Percentiles rank a stretch among this genome's conserved stretches.
Evolutionary conservation across 176 grass and related monocot species (phyloP).

Genomic region (Miscanthus lutarioriparius): DNA sequence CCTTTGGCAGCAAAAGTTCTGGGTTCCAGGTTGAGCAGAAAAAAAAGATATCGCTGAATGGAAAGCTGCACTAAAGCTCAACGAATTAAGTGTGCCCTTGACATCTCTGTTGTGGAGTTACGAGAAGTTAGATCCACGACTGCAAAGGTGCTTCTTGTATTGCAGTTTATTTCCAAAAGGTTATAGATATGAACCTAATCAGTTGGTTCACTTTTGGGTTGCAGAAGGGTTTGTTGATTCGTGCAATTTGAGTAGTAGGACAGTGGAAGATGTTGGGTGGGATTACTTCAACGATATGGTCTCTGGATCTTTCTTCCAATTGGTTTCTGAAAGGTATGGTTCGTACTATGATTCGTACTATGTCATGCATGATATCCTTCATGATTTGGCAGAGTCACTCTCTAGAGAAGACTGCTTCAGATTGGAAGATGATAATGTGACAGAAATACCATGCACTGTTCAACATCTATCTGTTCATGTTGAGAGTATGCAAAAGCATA

Average conservation of each 20-base stretch:
- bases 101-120: conserved; percentile 29
- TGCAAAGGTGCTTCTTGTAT: conserved; percentile 14
- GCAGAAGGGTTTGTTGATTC: background rate
- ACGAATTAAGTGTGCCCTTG: background rate
- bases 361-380: background rate
- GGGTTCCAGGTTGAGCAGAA: background rate
- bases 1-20: conserved; percentile 30
- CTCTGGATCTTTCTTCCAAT: background rate
- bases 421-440: background rate
- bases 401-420: conserved; percentile 29
- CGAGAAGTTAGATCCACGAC: background rate
- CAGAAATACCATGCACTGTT: conserved; percentile 1
- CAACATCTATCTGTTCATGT: background rate
- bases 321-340: too few relatives aligned
- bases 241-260: background rate
- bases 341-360: background rate
- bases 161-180: conserved; percentile 37
- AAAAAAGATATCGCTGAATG: background rate
- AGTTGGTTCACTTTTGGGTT: background rate
- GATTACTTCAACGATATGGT: conserved; percentile 15
- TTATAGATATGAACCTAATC: background rate
- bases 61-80: background rate
- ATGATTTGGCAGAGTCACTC: conserved; percentile 7
- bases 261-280: background rate
- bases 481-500: background rate